Base-by-base conservation (phyloP, 2,329 filamentous ascomycete genomes). In the Colletotrichum sp. region DNA sequence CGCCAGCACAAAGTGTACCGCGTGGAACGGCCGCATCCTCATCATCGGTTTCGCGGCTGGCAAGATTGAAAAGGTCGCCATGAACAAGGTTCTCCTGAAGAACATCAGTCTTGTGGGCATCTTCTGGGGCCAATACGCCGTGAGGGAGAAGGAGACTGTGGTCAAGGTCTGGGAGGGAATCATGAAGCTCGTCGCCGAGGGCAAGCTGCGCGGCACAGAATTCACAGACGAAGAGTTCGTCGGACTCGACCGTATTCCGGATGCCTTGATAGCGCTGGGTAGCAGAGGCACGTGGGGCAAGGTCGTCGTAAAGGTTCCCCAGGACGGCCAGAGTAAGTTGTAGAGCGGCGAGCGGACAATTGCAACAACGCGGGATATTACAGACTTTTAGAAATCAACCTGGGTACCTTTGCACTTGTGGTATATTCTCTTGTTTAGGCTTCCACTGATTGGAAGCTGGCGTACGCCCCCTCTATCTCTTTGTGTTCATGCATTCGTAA, bases 11-110 rank as follows among this genome's bases (percentile, higher is more conserved):
- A 98, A 98, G 86, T 98, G 96, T 86, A 95, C 94, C 5, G 94
- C 95, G 5, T 99, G 96, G 96, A 98, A 98, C 84, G 96, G 95
- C 2, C 91, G 96, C 15, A 90, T 99, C 71, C 86, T 98, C 59
- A 92, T 99, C 7, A 93, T 99, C 79, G 96, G 96, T 0, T 99
- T 98, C 82, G 77, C 77, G 15, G 86, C 84, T 2, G 86, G 86
- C 43, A 89, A 88, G 67, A 98, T 98, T 79, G 96, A 99, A 86
- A 98, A 97, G 86, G 92, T 99, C 57, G 94, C 96, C 15, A 92
- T 98, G 87, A 99, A 99, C 84, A 93, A 96, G 84, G 95, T 98
- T 30, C 85, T 98, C 77, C 86, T 99, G 79, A 99, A 98, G 90
- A 98, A 98, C 83, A 96, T 98, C 78, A 94, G 92, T 78, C 88